Base-by-base conservation (phyloP, 495 filamentous ascomycete species). In the Annulohypoxylon maeteangense region DNA sequence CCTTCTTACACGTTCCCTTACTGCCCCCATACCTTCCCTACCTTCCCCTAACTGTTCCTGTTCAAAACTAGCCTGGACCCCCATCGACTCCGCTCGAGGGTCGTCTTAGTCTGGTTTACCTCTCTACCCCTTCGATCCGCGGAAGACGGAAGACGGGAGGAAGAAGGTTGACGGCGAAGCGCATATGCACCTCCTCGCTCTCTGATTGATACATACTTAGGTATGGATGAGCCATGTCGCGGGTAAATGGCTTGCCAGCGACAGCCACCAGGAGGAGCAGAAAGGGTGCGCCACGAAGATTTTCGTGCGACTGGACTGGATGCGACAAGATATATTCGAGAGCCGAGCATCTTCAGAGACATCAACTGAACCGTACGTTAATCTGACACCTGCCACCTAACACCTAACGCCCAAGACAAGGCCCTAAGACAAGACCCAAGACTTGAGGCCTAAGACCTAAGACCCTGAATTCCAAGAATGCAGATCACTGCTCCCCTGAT, bases 271-370 rank as follows among this genome's bases (percentile, higher is more conserved):
- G 57, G 38, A 42, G 59, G 44, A 85, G 83, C 65, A 78, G 83
- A 1, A 84, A 84, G 66, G 82, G 82, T 22, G 83, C 83, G 4
- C 80, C 82, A 11, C 78, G 81, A 44, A 80, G 81, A 38, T 99
- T 97, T 71, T 87, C 91, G 70, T 99, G 95, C 78, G 87, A 90
- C 7, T 90, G 91, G 71, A 88, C 91, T 65, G 92, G 88, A 36
- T 99, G 95, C 76, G 93, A 93, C 62, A 99, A 97, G 86, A 90
- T 91, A 62, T 99, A 98, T 81, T 97, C 94, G 50, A 88, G 95
- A 73, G 94, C 94, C 27, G 95, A 99, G 77, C 95, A 99, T 83
- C 87, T 99, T 67, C 96, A 85, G 70, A 76, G 84, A 20, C 83
- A 84, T 68, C 78, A 82, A 68, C 72, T 84, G 34, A 83, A 82